These are phyloP conservation scores for Trypanosoma boissoni DNA, from an alignment of 208 protist genomes.

Conservation along the genomic window DNA sequence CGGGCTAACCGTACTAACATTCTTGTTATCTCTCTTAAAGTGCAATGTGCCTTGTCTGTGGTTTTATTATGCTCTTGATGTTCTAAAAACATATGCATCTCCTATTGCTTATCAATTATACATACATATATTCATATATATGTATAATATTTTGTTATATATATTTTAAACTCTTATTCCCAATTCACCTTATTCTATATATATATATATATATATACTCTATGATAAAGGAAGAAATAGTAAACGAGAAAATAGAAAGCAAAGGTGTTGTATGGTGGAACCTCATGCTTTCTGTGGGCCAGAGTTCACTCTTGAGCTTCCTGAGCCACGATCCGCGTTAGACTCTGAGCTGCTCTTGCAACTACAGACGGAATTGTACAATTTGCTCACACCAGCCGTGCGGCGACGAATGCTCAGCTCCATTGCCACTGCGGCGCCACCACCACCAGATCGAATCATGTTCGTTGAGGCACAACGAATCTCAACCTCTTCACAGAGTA, in stretches of 20 bases:
- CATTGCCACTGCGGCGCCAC: slow-evolving; percentile 18
- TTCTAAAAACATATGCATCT: too few relatives aligned
- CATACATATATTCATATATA: too few relatives aligned
- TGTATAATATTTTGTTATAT: too few relatives aligned
- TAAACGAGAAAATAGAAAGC: slow-evolving; percentile 34
- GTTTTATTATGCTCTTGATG: too few relatives aligned
- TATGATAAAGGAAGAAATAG: background rate
- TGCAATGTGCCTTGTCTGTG: too few relatives aligned
- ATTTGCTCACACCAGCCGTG: slow-evolving; percentile 75
- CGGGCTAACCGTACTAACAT: too few relatives aligned
- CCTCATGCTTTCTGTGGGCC: slow-evolving; percentile 97
- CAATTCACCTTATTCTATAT: slow-evolving; percentile 7
- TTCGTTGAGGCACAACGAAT: slow-evolving; percentile 26
- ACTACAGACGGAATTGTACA: slow-evolving; percentile 91
- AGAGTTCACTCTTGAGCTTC: slow-evolving; percentile 94
- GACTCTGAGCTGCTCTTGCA: slow-evolving; percentile 82
- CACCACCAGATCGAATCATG: slow-evolving; percentile 28
- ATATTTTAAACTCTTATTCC: too few relatives aligned
- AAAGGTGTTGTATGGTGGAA: slow-evolving; percentile 96
- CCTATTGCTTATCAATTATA: too few relatives aligned
- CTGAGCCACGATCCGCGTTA: slow-evolving; percentile 90
- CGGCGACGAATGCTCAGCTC: slow-evolving; percentile 37
- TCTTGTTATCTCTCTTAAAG: too few relatives aligned
- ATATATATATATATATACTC: slow-evolving; percentile 64
- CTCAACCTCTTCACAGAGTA: background rate